Evolutionary conservation across 2,329 filamentous ascomycete genomes (phyloP), one percentile per base, ranked within the genome.

Genomic region (Pseudofabraea citricarpa): DNA sequence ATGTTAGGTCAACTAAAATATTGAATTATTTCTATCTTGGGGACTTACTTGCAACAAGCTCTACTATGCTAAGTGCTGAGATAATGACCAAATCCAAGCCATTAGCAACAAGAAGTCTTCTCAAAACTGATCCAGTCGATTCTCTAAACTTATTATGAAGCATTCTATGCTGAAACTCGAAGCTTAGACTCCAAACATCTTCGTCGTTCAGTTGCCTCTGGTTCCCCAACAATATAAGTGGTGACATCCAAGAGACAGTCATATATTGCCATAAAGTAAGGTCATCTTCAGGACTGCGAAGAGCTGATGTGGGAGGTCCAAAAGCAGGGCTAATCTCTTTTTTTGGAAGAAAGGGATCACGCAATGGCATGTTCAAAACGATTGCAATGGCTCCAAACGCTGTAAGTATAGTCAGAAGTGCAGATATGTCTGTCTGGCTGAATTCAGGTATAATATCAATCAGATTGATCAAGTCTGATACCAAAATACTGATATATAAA

Each of bases 211-310:
- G 69, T 53, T 89, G 83, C 31, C 80, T 72, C 22, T 70, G 68
- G 32, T 71, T 75, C 2, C 84, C 87, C 19, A 81, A 64, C 2
- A 70, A 67, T 10, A 94, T 88, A 6, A 95, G 65, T 0, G 89
- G 84, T 1, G 71, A 70, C 66, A 95, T 83, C 90, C 90, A 95
- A 0, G 79, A 86, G 21, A 95, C 84, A 5, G 79, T 83, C 77
- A 91, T 85, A 65, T 88, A 95, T 53, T 90, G 85, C 76, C 87
- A 90, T 1, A 90, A 69, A 1, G 75, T 85, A 19, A 95, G 62
- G 50, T 85, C 81, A 54, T 95, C 90, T 61, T 95, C 90, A 0
- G 90, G 83, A 37, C 75, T 82, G 22, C 88, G 83, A n/a, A 86
- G 66, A 2, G 71, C 63, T 3, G 66, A 71, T 0, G 74, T 81